These are phyloP conservation scores for Monosporozyma servazzii DNA, from an alignment of 805 yeast species.

Conservation along the genomic window DNA sequence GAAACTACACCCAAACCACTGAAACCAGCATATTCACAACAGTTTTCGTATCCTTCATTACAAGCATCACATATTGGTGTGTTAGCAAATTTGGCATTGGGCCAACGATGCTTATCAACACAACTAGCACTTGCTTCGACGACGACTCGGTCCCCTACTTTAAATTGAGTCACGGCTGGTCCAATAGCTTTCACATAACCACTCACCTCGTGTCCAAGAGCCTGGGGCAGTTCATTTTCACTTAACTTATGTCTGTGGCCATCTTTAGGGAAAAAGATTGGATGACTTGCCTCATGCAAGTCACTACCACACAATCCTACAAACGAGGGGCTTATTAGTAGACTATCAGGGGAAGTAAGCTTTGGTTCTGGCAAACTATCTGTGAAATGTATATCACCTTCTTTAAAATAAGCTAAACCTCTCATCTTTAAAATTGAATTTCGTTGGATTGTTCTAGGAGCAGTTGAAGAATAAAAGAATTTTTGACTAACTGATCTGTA, in stretches of 20 bases:
- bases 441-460: background rate
- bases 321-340: constrained; percentile 35
- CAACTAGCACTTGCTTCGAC: constrained; percentile 56
- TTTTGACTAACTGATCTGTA: background rate
- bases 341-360: constrained; percentile 30
- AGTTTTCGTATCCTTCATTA: constrained; percentile 43
- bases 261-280: constrained; percentile 42
- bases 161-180: constrained; percentile 34
- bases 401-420: constrained; percentile 39
- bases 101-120: constrained; percentile 35
- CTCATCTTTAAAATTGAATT: constrained; percentile 29
- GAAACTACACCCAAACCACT: constrained; percentile 48
- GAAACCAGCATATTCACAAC: constrained; percentile 41
- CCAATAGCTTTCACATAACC: constrained; percentile 42
- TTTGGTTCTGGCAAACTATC: constrained; percentile 30
- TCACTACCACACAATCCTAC: constrained; percentile 60
- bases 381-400: constrained; percentile 36
- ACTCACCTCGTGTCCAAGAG: constrained; percentile 47
- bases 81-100: constrained; percentile 21
- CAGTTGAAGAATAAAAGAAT: background rate
- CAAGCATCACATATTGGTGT: constrained; percentile 27
- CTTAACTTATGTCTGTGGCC: constrained; percentile 33
- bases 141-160: constrained; percentile 50
- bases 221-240: constrained; percentile 33
- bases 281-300: constrained; percentile 48